phyloP scores from a whole-genome alignment of 75 land plant genomes.

The Isoetes taiwanensis region DNA sequence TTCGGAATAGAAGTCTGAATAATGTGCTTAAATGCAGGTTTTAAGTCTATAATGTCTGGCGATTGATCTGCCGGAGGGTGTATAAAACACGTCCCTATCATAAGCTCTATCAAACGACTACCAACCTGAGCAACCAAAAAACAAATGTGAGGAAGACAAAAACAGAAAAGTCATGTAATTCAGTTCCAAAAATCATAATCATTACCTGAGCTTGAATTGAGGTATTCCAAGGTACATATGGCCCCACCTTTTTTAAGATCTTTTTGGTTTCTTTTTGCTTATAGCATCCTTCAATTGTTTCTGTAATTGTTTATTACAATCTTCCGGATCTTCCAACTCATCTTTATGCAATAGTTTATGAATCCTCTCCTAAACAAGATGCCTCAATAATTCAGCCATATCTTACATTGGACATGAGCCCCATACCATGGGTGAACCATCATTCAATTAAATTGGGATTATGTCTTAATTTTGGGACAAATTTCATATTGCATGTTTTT shows the following conservation, averaged over 20 bases:
- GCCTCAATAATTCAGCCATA: no score
- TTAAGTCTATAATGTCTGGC: slow-evolving; percentile 56
- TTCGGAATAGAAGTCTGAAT: slow-evolving; percentile 20
- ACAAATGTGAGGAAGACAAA: not conserved
- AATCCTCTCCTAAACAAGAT: slow-evolving; percentile 46
- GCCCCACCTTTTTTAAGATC: slow-evolving; percentile 37
- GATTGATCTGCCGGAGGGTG: slow-evolving; percentile 64
- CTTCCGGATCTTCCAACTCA: slow-evolving; percentile 22
- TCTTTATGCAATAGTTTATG: slow-evolving; percentile 37
- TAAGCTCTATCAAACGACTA: slow-evolving; percentile 53
- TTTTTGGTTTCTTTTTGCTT: slow-evolving; percentile 26
- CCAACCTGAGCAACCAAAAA: slow-evolving; percentile 48
- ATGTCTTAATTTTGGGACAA: no score
- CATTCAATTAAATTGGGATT: no score
- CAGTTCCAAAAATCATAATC: not conserved
- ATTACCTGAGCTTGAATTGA: slow-evolving; percentile 52
- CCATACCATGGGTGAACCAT: no score
- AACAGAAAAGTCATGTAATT: not conserved
- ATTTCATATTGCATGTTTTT: no score
- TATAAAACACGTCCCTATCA: slow-evolving; percentile 60
- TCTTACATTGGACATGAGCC: no score
- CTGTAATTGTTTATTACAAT: slow-evolving; percentile 21
- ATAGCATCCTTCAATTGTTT: slow-evolving; percentile 47
- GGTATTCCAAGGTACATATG: slow-evolving; percentile 57
- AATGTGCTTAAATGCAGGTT: slow-evolving; percentile 73